Percentiles rank a stretch among this genome's conserved stretches.
Evolutionary conservation across 768 basidiomycete genomes (phyloP).

Genomic region (Russula sp.): DNA sequence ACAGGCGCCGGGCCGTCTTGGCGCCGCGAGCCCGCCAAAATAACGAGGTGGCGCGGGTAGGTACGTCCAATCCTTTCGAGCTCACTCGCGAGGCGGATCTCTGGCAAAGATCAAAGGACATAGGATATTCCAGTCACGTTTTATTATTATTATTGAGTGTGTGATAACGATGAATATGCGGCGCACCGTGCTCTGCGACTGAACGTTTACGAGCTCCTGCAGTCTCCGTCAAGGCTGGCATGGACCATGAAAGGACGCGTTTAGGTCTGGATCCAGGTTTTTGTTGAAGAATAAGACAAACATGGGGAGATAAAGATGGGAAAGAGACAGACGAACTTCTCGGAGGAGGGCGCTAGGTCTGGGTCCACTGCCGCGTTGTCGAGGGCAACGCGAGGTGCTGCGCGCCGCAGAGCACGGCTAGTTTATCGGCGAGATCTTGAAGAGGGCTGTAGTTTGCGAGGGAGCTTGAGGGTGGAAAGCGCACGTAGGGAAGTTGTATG

Average conservation of each 20-base stretch:
- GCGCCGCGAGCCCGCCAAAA: constrained; percentile 59
- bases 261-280: constrained; percentile 38
- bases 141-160: no score
- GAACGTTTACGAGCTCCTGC: constrained; percentile 46
- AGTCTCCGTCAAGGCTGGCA: constrained; percentile 49
- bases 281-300: not conserved
- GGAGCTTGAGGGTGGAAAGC: constrained; percentile 31
- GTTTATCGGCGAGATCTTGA: constrained; percentile 41
- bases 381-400: constrained; percentile 41
- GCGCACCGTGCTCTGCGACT: constrained; percentile 57
- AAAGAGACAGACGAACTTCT: constrained; percentile 34
- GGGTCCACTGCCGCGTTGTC: constrained; percentile 24
- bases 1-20: constrained; percentile 38
- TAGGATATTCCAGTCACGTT: not conserved
- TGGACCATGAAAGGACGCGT: constrained; percentile 54
- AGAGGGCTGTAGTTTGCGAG: constrained; percentile 33
- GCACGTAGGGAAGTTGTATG: constrained; percentile 62
- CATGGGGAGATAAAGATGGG: not conserved
- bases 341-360: not conserved
- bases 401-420: constrained; percentile 56
- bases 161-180: not conserved
- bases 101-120: constrained; percentile 35
- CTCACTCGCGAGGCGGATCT: constrained; percentile 46
- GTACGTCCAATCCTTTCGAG: constrained; percentile 48
- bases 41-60: constrained; percentile 61